Conservation (phyloP, 2,329 filamentous ascomycete species). For the Emergomyces pasteurianus region DNA sequence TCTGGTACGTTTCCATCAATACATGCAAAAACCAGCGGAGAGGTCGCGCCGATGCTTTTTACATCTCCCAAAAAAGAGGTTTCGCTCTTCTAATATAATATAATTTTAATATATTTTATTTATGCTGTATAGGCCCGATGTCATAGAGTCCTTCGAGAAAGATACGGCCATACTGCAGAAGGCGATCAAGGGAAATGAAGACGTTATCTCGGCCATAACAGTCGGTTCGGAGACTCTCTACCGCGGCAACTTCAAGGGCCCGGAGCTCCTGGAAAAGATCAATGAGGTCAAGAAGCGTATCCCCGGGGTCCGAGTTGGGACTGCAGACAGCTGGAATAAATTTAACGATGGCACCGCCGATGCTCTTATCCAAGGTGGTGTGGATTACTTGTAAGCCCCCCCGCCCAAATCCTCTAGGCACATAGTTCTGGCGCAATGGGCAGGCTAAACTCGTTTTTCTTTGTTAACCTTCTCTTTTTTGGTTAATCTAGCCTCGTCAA, state of each 20-base stretch:
- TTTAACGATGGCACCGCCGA: slow-evolving; percentile 56
- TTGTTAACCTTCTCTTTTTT: not conserved
- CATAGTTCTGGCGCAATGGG: too few species aligned
- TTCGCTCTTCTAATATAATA: too few species aligned
- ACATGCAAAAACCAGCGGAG: too few species aligned
- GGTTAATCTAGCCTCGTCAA: slow-evolving; percentile 46
- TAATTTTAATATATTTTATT: too few species aligned
- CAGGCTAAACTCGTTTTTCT: not conserved
- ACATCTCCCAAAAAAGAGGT: too few species aligned
- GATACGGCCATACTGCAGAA: slow-evolving; percentile 49
- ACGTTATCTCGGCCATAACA: slow-evolving; percentile 55
- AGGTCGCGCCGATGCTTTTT: too few species aligned
- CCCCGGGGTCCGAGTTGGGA: slow-evolving; percentile 48
- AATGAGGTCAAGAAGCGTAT: slow-evolving; percentile 44
- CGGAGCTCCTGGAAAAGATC: slow-evolving; percentile 50
- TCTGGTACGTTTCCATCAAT: slow-evolving; percentile 51
- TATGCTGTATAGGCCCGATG: slow-evolving; percentile 42
- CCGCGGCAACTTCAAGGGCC: slow-evolving; percentile 53
- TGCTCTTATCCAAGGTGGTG: slow-evolving; percentile 46
- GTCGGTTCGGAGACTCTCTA: slow-evolving; percentile 62
- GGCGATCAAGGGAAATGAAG: slow-evolving; percentile 34
- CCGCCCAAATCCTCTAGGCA: not conserved
- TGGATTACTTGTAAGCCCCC: slow-evolving; percentile 42
- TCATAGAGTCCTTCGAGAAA: slow-evolving; percentile 47
- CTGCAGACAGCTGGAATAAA: slow-evolving; percentile 64